Evolutionary conservation across 2,329 filamentous ascomycete genomes (phyloP).

Genomic region (Paecilomyces sp.): DNA sequence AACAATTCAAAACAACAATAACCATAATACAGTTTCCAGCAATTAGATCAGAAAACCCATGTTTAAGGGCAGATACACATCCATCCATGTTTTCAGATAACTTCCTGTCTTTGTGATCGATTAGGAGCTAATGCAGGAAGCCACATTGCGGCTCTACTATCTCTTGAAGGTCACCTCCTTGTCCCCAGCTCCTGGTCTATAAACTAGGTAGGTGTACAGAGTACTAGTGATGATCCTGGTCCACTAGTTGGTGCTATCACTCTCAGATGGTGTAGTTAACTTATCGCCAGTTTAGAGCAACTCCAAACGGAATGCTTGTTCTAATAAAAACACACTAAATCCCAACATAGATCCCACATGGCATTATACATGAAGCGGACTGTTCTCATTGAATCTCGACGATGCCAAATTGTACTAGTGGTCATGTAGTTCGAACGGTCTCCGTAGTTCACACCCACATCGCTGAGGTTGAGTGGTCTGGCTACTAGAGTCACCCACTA

Average conservation of each 20-base stretch:
- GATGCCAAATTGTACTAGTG: background rate
- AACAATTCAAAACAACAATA: background rate
- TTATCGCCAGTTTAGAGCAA: background rate
- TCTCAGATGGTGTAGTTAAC: background rate
- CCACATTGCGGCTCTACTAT: background rate
- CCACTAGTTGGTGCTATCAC: too few relatives aligned
- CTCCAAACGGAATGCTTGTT: background rate
- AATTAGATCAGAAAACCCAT: background rate
- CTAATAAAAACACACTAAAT: background rate
- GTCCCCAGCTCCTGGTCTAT: background rate
- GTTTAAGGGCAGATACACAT: background rate
- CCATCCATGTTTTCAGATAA: background rate
- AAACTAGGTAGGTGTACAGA: background rate
- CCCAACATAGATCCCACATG: background rate
- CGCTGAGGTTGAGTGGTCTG: too few relatives aligned
- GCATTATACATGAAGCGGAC: background rate
- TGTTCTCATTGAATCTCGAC: background rate
- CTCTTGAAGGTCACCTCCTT: background rate
- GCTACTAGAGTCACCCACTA: too few relatives aligned
- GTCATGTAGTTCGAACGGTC: too few relatives aligned
- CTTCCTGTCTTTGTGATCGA: background rate
- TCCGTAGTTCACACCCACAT: too few relatives aligned
- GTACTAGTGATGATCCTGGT: too few relatives aligned
- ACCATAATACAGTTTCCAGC: background rate
- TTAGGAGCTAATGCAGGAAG: background rate